Conservation (phyloP, 2,329 filamentous ascomycete species). For the Cadophora luteo-olivacea region DNA sequence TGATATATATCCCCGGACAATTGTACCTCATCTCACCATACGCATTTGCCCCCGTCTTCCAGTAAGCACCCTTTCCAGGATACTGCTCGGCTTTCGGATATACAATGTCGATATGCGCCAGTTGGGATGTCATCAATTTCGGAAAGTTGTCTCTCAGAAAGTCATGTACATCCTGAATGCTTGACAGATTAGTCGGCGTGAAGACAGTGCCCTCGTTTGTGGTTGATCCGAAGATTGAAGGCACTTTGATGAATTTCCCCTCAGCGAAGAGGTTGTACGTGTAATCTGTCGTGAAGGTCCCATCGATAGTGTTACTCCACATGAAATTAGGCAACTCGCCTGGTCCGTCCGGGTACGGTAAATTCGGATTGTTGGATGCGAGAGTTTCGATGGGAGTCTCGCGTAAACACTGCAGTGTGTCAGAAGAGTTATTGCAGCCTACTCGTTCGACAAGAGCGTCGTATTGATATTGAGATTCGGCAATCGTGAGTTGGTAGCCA, state of each 20-base stretch:
- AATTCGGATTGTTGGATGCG: conserved; percentile 51
- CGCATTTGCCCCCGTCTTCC: conserved; percentile 61
- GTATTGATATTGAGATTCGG: conserved; percentile 59
- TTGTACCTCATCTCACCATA: conserved; percentile 72
- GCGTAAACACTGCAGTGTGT: conserved; percentile 55
- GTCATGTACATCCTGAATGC: conserved; percentile 54
- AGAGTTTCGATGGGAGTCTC: conserved; percentile 50
- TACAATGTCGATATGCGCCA: conserved; percentile 57
- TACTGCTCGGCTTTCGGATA: conserved; percentile 58
- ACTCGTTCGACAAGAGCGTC: conserved; percentile 53
- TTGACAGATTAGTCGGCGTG: conserved; percentile 56
- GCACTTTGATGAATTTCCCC: conserved; percentile 60
- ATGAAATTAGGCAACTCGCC: conserved; percentile 46
- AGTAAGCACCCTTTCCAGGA: conserved; percentile 60
- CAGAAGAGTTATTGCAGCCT: conserved; percentile 47
- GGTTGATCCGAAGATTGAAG: conserved; percentile 61
- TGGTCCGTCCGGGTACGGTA: conserved; percentile 46
- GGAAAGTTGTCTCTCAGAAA: conserved; percentile 67
- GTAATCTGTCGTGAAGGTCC: conserved; percentile 56
- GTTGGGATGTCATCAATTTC: conserved; percentile 55
- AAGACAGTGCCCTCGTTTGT: conserved; percentile 72
- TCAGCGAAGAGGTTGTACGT: conserved; percentile 56
- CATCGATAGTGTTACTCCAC: conserved; percentile 50
- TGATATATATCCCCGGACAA: conserved; percentile 65
- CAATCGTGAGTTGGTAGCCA: conserved; percentile 53